phyloP scores from a whole-genome alignment of 331 rosid species.

The Rosa hybrid region DNA sequence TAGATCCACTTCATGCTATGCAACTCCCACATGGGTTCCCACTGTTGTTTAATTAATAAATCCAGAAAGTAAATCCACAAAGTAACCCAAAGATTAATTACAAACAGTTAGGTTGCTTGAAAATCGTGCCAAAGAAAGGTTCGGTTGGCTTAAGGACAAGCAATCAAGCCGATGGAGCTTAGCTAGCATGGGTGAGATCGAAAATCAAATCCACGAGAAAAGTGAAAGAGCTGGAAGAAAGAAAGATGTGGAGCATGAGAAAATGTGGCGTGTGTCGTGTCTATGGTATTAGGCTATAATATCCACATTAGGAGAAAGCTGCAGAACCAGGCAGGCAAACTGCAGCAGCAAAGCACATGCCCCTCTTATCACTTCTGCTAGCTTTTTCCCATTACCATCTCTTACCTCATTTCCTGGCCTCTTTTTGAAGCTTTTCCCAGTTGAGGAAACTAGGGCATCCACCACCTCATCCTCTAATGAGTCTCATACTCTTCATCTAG shows the following conservation, averaged over 20 bases:
- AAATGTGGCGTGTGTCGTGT: conserved; percentile 15
- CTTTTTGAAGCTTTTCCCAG: background rate
- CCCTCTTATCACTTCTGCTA: background rate
- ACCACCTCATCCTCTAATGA: too few species aligned
- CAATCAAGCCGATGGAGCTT: background rate
- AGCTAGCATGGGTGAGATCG: conserved; percentile 7
- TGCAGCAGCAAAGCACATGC: conserved; percentile 21
- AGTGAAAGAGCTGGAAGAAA: background rate
- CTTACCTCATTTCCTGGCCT: background rate
- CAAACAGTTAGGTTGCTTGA: background rate
- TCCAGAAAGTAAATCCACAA: background rate
- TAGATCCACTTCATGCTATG: conserved; percentile 4
- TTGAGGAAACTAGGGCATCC: background rate
- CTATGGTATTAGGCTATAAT: background rate
- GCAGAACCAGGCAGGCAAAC: conserved; percentile 25
- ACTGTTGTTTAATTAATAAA: conserved; percentile 1
- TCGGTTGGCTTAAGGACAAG: conserved; percentile 5
- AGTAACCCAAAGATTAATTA: background rate
- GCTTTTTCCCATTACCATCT: background rate
- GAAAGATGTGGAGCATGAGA: background rate
- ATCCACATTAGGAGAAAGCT: conserved; percentile 21
- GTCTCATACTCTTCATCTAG: background rate
- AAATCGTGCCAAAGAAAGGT: conserved; percentile 1
- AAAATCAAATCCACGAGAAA: conserved; percentile 7
- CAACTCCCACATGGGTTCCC: conserved; percentile 19